Evolutionary conservation across 495 filamentous ascomycete genomes (phyloP), one percentile per base, ranked within the genome.

Genomic region (Hypomontagnella submonticulosa): DNA sequence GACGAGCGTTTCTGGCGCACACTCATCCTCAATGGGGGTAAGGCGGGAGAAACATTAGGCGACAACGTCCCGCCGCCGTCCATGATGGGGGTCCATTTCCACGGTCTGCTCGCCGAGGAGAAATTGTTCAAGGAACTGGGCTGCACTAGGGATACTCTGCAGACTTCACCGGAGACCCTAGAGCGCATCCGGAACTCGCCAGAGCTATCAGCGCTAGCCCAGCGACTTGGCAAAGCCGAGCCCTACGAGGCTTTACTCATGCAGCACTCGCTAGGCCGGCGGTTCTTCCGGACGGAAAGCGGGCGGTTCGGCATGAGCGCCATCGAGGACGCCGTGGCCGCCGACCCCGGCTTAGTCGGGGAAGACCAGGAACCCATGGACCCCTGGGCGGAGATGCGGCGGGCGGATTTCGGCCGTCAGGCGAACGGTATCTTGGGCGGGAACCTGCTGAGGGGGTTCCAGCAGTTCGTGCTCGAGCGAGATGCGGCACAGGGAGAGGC

Each of bases 1-100:
- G 20, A 37, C 2, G 52, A 52, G 48, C 69, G 69, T 0, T 72
- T 72, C 54, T 72, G 69, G 69, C 61, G 66, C 30, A 56, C 69
- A 27, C 53, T 71, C 7, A 10, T 71, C 11, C 51, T 71, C 2
- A 54, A 71, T 38, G n/a, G 57, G 49, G 37, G 37, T 13, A 9
- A 15, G 18, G 10, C 1, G 9, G 49, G 49, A 1, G 36, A 40
- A 8, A 19, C 42, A 12, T 11, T 69, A 9, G 18, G 20, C 9
- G 23, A 46, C 7, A 34, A 0, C 12, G 4, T 32, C 10, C 0
- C 52, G 13, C 47, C 61, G 9, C 38, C 55, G 9, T 16, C 44
- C 4, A 27, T 4, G 6, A 15, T 66, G 0, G 56, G 37, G 10
- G 16, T 9, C 1, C n/a, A 48, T 38, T 69, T 72, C 54, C 33